A percentile compares a stretch with the other conserved stretches of the same genome.
Conservation (phyloP, 2,329 filamentous ascomycete genomes). For the Dactylellina leptospora region DNA sequence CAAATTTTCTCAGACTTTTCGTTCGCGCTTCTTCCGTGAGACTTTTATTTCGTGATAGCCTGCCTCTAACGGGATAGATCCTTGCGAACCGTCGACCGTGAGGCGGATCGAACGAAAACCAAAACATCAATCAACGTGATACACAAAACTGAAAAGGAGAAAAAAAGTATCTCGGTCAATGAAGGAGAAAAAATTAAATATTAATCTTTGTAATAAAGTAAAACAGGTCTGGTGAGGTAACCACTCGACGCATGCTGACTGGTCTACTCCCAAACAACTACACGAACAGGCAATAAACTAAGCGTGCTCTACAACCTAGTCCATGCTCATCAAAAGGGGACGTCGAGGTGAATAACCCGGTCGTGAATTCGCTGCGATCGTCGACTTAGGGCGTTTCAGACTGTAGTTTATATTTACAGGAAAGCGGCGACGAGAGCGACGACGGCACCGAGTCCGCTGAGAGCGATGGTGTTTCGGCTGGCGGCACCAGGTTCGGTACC, state of each 20-base stretch:
- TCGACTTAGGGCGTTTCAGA: constrained; percentile 20
- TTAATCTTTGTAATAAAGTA: neutral
- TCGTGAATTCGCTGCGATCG: constrained; percentile 28
- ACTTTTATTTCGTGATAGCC: neutral
- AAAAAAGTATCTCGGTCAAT: no score
- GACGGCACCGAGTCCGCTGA: constrained; percentile 47
- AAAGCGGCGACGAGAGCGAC: constrained; percentile 43
- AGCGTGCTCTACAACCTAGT: constrained; percentile 47
- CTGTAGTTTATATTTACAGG: constrained; percentile 39
- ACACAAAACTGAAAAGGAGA: neutral
- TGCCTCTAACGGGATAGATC: constrained; percentile 6
- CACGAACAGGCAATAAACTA: neutral
- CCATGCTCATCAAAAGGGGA: neutral
- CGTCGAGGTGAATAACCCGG: constrained; percentile 16
- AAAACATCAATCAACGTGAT: constrained; percentile 8
- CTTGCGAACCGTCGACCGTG: constrained; percentile 15
- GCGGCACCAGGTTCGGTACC: constrained; percentile 30
- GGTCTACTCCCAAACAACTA: neutral
- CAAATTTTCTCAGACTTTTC: neutral
- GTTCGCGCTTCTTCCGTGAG: constrained; percentile 14
- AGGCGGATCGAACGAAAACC: neutral
- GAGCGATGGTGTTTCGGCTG: constrained; percentile 39
- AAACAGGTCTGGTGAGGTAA: neutral
- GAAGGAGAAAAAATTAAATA: neutral
- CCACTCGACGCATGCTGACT: neutral